These are phyloP conservation scores for Ordospora pajunii DNA, from an alignment of 371 early-diverging fungal species.

Conservation along the genomic window DNA sequence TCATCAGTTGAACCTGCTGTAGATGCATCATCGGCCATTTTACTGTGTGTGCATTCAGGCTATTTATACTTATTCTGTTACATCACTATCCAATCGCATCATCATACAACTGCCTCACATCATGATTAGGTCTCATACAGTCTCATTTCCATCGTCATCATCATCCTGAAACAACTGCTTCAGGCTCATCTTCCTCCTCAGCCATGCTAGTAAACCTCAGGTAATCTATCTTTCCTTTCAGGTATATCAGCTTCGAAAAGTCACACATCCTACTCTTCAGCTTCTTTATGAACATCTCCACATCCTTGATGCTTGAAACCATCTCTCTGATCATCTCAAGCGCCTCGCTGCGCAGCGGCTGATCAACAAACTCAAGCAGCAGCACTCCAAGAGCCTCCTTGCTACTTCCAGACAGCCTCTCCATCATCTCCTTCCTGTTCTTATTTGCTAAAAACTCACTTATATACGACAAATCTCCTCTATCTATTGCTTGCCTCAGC, in stretches of 20 bases:
- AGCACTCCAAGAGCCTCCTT: slow-evolving; percentile 17
- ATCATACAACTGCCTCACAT: background rate
- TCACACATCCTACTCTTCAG: slow-evolving; percentile 31
- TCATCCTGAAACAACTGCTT: background rate
- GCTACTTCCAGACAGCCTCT: background rate
- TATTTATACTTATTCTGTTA: slow-evolving; percentile 8
- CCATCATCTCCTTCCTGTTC: slow-evolving; percentile 6
- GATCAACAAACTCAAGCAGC: slow-evolving; percentile 35
- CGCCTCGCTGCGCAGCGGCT: slow-evolving; percentile 20
- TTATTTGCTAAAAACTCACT: slow-evolving; percentile 2
- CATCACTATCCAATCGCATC: background rate
- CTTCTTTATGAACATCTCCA: background rate
- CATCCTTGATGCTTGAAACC: slow-evolving; percentile 1
- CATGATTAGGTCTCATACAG: background rate
- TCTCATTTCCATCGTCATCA: background rate
- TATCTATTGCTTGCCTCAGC: slow-evolving; percentile 5
- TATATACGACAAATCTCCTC: background rate
- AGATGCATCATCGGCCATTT: background rate
- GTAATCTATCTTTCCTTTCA: slow-evolving; percentile 53
- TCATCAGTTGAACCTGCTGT: background rate
- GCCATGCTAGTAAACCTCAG: background rate
- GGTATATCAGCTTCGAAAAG: slow-evolving; percentile 40
- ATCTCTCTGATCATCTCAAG: slow-evolving; percentile 25
- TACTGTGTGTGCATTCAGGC: background rate
- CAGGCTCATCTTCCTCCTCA: background rate